Evolutionary conservation across 768 basidiomycete species (phyloP).

Genomic region (Paxillus involutus): DNA sequence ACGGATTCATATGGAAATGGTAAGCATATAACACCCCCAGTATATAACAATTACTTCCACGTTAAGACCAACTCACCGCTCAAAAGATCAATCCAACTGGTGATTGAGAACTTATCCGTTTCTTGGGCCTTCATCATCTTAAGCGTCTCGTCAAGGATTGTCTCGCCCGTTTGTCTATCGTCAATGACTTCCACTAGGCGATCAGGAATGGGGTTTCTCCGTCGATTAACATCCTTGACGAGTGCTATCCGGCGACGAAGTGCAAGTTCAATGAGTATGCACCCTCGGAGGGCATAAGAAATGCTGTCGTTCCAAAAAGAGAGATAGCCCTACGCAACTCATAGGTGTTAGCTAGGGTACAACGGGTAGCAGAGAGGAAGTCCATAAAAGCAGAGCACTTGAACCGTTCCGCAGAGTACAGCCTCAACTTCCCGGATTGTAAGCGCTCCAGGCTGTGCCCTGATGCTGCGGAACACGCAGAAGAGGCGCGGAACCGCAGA

Average conservation of each 20-base stretch:
- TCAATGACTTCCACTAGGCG: slow-evolving; percentile 90
- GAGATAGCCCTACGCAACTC: slow-evolving; percentile 69
- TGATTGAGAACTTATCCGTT: slow-evolving; percentile 56
- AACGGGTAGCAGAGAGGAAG: not conserved
- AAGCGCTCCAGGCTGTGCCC: slow-evolving; percentile 6
- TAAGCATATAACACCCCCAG: not conserved
- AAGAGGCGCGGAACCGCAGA: slow-evolving; percentile 6
- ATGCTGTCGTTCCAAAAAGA: slow-evolving; percentile 99
- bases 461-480: slow-evolving; percentile 16
- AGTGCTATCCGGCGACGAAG: slow-evolving; percentile 93
- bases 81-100: slow-evolving; percentile 93
- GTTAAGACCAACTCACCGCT: slow-evolving; percentile 61
- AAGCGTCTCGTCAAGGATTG: slow-evolving; percentile 92
- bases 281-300: slow-evolving; percentile 96
- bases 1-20: not conserved
- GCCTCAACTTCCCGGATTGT: not conserved
- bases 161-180: slow-evolving; percentile 92
- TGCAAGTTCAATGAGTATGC: slow-evolving; percentile 95
- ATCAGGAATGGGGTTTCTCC: slow-evolving; percentile 76
- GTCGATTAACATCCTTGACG: slow-evolving; percentile 73
- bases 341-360: slow-evolving; percentile 10
- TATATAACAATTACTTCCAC: not conserved
- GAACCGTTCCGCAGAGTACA: slow-evolving; percentile 5
- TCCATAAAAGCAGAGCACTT: slow-evolving; percentile 21
- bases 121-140: slow-evolving; percentile 92